Percentiles rank a stretch among this genome's conserved stretches.
Evolutionary conservation across 257 asterid genomes (phyloP).

Genomic region (Euphrasia confusa): DNA sequence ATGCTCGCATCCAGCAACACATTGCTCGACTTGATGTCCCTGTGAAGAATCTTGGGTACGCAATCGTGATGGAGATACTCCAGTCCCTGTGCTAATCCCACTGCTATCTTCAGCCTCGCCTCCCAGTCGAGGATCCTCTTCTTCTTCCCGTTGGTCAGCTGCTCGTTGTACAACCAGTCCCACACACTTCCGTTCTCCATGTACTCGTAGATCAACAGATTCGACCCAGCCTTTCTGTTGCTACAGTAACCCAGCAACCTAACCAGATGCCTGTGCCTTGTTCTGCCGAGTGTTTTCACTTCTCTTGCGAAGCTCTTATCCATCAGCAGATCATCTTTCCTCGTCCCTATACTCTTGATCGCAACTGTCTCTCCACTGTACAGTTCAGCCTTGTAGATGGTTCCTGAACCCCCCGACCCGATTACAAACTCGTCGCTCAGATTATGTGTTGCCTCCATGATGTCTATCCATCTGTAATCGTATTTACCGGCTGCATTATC

Average conservation of each 20-base stretch:
- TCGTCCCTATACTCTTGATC: constrained; percentile 58
- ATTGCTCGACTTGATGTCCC: constrained; percentile 87
- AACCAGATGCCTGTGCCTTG: constrained; percentile 80
- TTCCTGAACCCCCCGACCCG: constrained; percentile 86
- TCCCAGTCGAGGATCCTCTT: constrained; percentile 62
- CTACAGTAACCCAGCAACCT: constrained; percentile 76
- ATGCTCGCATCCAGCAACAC: constrained; percentile 64
- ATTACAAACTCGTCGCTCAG: constrained; percentile 75
- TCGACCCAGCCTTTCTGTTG: constrained; percentile 55
- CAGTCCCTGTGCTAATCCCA: constrained; percentile 83
- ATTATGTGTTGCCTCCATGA: constrained; percentile 88
- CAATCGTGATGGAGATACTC: constrained; percentile 96
- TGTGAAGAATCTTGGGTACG: constrained; percentile 81
- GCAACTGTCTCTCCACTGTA: constrained; percentile 71
- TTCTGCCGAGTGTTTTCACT: constrained; percentile 80
- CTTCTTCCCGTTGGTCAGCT: constrained; percentile 44
- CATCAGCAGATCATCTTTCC: constrained; percentile 57
- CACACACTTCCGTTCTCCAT: constrained; percentile 94
- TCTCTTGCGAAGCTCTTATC: constrained; percentile 89
- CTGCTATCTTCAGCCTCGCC: constrained; percentile 67
- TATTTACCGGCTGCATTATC: constrained; percentile 42
- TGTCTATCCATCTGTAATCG: constrained; percentile 69
- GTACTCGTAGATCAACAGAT: constrained; percentile 76
- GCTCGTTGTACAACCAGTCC: constrained; percentile 71
- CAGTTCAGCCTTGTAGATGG: constrained; percentile 70